phyloP scores from a whole-genome alignment of 768 basidiomycete species.

The Favolaschia claudopus region DNA sequence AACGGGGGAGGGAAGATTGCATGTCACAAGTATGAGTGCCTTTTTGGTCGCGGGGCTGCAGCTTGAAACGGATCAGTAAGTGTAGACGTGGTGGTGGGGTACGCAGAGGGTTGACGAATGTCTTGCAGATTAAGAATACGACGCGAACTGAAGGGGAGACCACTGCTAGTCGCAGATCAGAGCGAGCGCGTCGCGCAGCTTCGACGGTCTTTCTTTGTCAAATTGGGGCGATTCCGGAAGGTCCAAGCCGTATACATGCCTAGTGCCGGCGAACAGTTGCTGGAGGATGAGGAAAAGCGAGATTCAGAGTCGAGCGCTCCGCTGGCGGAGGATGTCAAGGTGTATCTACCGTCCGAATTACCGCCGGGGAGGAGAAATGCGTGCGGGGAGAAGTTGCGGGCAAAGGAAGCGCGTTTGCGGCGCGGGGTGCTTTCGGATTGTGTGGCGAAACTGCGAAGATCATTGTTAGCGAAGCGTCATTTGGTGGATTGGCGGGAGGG shows the following conservation, averaged over 20 bases:
- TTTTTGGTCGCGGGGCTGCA: background rate
- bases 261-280: background rate
- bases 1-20: background rate
- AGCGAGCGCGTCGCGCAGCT: conserved; percentile 6
- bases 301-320: background rate
- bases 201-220: background rate
- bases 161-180: background rate
- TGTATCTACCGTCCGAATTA: conserved; percentile 18
- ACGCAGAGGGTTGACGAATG: background rate
- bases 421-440: conserved; percentile 5
- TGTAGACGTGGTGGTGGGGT: background rate
- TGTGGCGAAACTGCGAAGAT: background rate
- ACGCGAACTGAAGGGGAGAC: background rate
- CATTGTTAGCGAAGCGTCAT: conserved; percentile 10
- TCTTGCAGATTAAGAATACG: background rate
- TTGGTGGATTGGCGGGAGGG: conserved; percentile 8
- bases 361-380: background rate
- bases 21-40: background rate
- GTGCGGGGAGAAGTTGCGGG: background rate
- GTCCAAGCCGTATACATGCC: conserved; percentile 11
- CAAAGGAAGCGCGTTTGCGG: conserved; percentile 13
- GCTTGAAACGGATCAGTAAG: background rate
- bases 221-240: conserved; percentile 3
- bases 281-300: conserved; percentile 10
- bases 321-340: conserved; percentile 11